Evolutionary conservation across 2,329 filamentous ascomycete species (phyloP).

Genomic region (Helicocarpus griseus): DNA sequence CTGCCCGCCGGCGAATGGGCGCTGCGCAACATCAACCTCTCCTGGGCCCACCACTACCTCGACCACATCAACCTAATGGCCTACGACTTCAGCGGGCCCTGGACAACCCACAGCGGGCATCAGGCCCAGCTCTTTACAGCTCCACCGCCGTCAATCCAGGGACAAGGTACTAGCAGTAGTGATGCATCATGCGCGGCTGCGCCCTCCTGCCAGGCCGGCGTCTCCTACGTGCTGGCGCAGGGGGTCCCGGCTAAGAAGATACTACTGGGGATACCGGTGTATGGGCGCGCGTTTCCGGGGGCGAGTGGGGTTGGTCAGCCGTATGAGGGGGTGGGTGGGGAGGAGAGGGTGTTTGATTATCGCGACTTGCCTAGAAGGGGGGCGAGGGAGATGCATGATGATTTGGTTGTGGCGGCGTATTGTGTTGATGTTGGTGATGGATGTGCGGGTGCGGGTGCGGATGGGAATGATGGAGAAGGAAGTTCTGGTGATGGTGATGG

Average conservation of each 20-base stretch:
- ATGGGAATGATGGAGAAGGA: too few species aligned
- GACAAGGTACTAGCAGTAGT: too few species aligned
- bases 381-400: conserved; percentile 59
- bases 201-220: conserved; percentile 54
- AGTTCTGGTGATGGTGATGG: too few species aligned
- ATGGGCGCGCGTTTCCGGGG: conserved; percentile 64
- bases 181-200: conserved; percentile 38
- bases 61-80: conserved; percentile 71
- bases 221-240: conserved; percentile 55
- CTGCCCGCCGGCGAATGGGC: conserved; percentile 59
- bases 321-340: conserved; percentile 31
- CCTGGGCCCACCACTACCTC: conserved; percentile 52
- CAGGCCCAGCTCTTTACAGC: conserved; percentile 68
- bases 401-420: conserved; percentile 57
- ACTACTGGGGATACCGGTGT: conserved; percentile 64
- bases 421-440: conserved; percentile 41
- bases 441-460: conserved; percentile 46
- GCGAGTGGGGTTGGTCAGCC: conserved; percentile 54
- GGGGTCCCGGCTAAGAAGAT: conserved; percentile 64
- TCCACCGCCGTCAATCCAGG: too few species aligned
- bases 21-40: conserved; percentile 60
- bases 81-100: conserved; percentile 68
- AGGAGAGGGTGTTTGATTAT: conserved; percentile 67
- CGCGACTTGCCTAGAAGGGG: conserved; percentile 53
- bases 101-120: conserved; percentile 59